phyloP scores from a whole-genome alignment of 495 filamentous ascomycete genomes.

The Entonaema liquescens region DNA sequence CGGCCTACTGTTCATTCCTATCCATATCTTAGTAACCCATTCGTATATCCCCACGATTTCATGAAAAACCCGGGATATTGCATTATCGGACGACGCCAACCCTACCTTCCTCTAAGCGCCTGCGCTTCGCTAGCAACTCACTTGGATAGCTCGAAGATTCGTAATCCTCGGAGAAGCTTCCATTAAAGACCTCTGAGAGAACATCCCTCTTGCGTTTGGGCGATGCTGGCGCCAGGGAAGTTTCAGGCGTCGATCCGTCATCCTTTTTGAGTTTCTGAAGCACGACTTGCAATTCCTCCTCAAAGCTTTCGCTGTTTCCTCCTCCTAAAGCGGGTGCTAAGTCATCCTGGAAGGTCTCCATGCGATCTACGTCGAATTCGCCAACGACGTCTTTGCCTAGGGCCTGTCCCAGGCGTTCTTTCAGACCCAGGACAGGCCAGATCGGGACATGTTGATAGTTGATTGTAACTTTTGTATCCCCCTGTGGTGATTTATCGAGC shows the following conservation, averaged over 20 bases:
- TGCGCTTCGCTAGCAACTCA: conserved; percentile 30
- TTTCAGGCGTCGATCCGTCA: not conserved
- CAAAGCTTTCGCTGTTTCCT: not conserved
- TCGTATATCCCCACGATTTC: conserved; percentile 19
- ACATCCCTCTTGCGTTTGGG: conserved; percentile 29
- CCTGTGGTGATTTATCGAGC: conserved; percentile 44
- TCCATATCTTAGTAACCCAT: conserved; percentile 31
- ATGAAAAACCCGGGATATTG: conserved; percentile 5
- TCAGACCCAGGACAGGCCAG: conserved; percentile 59
- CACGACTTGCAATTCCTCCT: not conserved
- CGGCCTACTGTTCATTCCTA: conserved; percentile 13
- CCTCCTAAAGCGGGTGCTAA: not conserved
- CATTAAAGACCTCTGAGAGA: conserved; percentile 38
- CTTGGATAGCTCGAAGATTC: conserved; percentile 22
- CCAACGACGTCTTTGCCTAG: conserved; percentile 54
- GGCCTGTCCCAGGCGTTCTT: conserved; percentile 56
- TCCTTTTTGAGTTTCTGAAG: not conserved
- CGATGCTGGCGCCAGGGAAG: not conserved
- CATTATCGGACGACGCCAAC: conserved; percentile 38
- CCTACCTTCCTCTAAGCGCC: conserved; percentile 34
- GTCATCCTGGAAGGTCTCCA: conserved; percentile 49
- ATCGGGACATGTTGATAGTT: conserved; percentile 50
- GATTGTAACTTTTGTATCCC: conserved; percentile 43
- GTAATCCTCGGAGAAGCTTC: conserved; percentile 41
- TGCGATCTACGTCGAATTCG: conserved; percentile 45